phyloP scores from a whole-genome alignment of 768 basidiomycete species.

The Leccinum barrowsii region DNA sequence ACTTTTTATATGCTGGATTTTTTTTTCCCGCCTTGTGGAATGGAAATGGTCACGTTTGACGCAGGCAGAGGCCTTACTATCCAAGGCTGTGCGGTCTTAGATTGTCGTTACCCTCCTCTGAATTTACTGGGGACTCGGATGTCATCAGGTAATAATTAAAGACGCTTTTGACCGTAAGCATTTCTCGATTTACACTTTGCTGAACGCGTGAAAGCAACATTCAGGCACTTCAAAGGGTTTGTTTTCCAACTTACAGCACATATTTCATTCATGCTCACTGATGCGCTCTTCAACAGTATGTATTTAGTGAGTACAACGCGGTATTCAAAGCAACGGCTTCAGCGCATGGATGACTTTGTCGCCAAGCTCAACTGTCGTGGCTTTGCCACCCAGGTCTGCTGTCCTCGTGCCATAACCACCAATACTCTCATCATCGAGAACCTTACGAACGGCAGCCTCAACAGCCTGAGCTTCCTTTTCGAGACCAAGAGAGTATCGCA shows the following conservation, averaged over 20 bases:
- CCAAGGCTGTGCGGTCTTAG: conserved; percentile 1
- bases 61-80: not conserved
- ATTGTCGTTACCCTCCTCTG: not conserved
- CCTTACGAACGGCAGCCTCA: conserved; percentile 87
- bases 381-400: conserved; percentile 80
- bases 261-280: not conserved
- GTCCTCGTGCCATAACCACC: conserved; percentile 83
- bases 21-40: conserved; percentile 3
- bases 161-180: not conserved
- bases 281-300: not conserved
- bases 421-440: conserved; percentile 62
- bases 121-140: not conserved
- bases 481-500: conserved; percentile 91
- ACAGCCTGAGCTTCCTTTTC: conserved; percentile 82
- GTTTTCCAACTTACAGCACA: not conserved
- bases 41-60: conserved; percentile 8
- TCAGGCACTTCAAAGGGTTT: not conserved
- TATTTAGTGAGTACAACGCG: not conserved
- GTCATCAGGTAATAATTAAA: not conserved
- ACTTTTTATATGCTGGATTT: conserved; percentile 20
- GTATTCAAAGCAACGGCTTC: conserved; percentile 47
- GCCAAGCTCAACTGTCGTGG: conserved; percentile 75
- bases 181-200: not conserved
- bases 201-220: not conserved
- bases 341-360: conserved; percentile 77